phyloP scores from a whole-genome alignment of 2,329 filamentous ascomycete genomes.

The Venturia asperata region DNA sequence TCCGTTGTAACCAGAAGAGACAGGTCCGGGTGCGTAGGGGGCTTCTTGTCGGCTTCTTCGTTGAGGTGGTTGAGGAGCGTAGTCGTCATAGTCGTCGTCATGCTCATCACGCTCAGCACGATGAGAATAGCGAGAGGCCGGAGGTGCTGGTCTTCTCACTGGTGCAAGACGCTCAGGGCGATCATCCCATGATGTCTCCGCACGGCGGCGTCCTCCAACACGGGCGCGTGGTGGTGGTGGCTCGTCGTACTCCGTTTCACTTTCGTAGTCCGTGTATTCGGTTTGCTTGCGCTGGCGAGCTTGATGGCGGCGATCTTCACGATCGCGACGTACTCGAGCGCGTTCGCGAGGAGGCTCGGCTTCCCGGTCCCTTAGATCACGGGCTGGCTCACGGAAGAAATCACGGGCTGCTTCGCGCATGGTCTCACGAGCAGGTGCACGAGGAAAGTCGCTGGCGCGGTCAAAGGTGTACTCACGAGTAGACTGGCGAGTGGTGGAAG shows the following conservation, averaged over 20 bases:
- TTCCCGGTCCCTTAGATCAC: not conserved
- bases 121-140: not conserved
- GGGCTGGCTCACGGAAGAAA: not conserved
- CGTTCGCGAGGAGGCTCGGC: not conserved
- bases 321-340: not conserved
- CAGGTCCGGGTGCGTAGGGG: not conserved
- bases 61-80: not conserved
- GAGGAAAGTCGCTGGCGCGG: not conserved
- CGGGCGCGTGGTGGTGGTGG: slow-evolving; percentile 1
- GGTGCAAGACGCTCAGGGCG: not conserved
- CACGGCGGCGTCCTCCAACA: slow-evolving; percentile 7
- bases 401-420: not conserved
- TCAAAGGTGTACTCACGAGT: not conserved
- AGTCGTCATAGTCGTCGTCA: slow-evolving; percentile 8
- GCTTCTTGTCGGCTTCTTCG: slow-evolving; percentile 9
- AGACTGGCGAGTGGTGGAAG: not conserved
- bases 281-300: not conserved
- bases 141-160: not conserved
- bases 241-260: slow-evolving; percentile 2
- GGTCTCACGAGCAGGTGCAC: not conserved
- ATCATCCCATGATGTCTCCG: not conserved
- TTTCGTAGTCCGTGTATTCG: not conserved
- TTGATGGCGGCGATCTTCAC: slow-evolving; percentile 6
- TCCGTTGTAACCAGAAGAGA: slow-evolving; percentile 3
- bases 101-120: not conserved